Base-by-base conservation (phyloP, 495 filamentous ascomycete species). In the Aspergillus taichungensis region DNA sequence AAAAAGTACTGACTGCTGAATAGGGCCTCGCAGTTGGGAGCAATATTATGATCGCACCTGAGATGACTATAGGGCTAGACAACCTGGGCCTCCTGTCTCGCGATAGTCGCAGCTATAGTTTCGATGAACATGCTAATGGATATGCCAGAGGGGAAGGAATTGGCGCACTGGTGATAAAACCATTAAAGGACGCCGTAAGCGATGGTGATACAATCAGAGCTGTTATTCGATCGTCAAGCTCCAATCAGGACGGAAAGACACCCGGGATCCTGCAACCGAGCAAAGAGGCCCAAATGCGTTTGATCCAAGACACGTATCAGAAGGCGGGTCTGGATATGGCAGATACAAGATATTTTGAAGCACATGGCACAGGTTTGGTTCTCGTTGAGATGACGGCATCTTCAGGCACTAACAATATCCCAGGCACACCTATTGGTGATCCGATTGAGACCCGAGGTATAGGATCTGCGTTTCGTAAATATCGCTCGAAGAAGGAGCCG, bases 171-270 rank as follows among this genome's bases (percentile, higher is more conserved):
- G 47, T 71, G 4, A 40, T 77, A 10, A 74, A 75, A 43, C 61
- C 52, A 5, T 40, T 73, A 6, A 27, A 50, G 6, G 54, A 54
- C 7, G 74, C 74, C 0, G 32, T 75, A 3, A 40, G 45, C 13
- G 63, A 72, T 31, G 64, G 63, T 7, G 68, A 78, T 54, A 51
- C 59, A 0, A 69, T 79, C 27, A 63, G 68, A 3, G 69, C 67
- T 3, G 51, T 72, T 2, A 61, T 64, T 34, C 56, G 59, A 9
- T 54, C 60, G 13, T 56, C 55, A 0, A 57, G 51, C 2, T 50
- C 55, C 14, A 68, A 69, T 14, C 61, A 80, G 46, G 79, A 84
- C 59, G 79, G 78, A 8, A 72, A 67, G 6, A 75, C 69, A 8
- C 37, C 45, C 8, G 68, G 66, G 6, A 67, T 74, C 37, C 67